A percentile compares a stretch with the other conserved stretches of the same genome.
Evolutionary conservation across 495 filamentous ascomycete species (phyloP).

Genomic region (Darksidea phi): DNA sequence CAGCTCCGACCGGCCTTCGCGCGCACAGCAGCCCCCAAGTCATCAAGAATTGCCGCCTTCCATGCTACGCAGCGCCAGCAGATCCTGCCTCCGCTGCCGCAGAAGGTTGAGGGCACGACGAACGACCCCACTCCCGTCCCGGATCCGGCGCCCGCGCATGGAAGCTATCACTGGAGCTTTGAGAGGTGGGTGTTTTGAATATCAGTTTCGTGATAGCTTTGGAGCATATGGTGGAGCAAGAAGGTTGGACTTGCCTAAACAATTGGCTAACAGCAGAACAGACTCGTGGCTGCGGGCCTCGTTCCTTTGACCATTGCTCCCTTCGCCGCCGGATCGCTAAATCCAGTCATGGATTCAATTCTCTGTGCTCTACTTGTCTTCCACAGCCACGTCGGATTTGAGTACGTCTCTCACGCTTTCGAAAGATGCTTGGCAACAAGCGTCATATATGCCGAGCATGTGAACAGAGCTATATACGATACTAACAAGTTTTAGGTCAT

Average conservation of each 20-base stretch:
- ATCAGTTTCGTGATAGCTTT: not conserved
- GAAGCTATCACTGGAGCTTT: slow-evolving; percentile 97
- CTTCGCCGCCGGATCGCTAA: slow-evolving; percentile 86
- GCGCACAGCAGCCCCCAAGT: slow-evolving; percentile 26
- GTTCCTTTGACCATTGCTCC: slow-evolving; percentile 85
- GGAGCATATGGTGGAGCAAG: not conserved
- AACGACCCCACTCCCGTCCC: slow-evolving; percentile 87
- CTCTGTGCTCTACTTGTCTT: slow-evolving; percentile 81
- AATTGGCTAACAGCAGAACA: slow-evolving; percentile 34
- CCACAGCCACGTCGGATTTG: slow-evolving; percentile 93
- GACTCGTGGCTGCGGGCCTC: slow-evolving; percentile 70
- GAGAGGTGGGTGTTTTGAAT: slow-evolving; percentile 63
- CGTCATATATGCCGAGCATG: too few relatives aligned
- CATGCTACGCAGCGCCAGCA: slow-evolving; percentile 42
- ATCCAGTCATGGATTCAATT: slow-evolving; percentile 82
- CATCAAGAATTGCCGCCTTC: slow-evolving; percentile 44
- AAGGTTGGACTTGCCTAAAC: not conserved
- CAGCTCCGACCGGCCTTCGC: slow-evolving; percentile 33
- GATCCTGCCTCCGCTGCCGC: slow-evolving; percentile 52
- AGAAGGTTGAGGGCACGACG: slow-evolving; percentile 50
- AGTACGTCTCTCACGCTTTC: slow-evolving; percentile 50
- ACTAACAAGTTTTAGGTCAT: slow-evolving; percentile 49
- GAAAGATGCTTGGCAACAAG: slow-evolving; percentile 10
- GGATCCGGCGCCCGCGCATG: slow-evolving; percentile 67
- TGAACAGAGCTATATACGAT: not conserved